phyloP scores from a whole-genome alignment of 768 basidiomycete species.

The Lactarius akahatsu region DNA sequence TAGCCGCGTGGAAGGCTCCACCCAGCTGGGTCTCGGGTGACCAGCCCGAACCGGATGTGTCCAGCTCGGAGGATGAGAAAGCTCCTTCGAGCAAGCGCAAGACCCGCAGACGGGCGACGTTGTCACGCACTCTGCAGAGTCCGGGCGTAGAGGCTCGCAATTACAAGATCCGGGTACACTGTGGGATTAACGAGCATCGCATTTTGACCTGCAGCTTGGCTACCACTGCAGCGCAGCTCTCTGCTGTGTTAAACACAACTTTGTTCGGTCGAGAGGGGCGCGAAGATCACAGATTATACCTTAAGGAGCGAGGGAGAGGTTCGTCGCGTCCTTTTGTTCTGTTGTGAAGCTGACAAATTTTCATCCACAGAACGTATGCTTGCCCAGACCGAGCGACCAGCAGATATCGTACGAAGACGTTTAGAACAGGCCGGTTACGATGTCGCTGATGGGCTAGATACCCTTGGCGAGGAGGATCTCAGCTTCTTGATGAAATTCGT shows the following conservation, averaged over 20 bases:
- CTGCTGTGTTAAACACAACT: conserved; percentile 58
- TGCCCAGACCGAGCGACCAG: conserved; percentile 76
- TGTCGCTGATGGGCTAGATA: conserved; percentile 72
- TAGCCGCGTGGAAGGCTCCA: conserved; percentile 58
- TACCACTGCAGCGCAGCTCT: conserved; percentile 69
- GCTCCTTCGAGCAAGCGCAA: conserved; percentile 29
- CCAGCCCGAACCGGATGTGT: conserved; percentile 43
- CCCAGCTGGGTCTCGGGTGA: conserved; percentile 71
- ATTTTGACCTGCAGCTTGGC: conserved; percentile 61
- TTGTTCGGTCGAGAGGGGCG: conserved; percentile 49
- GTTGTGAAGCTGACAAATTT: conserved; percentile 7
- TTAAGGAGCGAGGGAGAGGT: conserved; percentile 79
- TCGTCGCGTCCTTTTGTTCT: conserved; percentile 30
- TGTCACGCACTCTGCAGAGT: conserved; percentile 10
- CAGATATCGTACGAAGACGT: conserved; percentile 77
- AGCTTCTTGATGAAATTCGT: conserved; percentile 87
- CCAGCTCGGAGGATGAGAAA: conserved; percentile 45
- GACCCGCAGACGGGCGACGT: conserved; percentile 24
- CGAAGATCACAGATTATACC: conserved; percentile 66
- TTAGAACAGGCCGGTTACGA: conserved; percentile 90
- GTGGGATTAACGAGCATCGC: conserved; percentile 69
- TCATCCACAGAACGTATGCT: conserved; percentile 70
- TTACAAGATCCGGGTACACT: conserved; percentile 75
- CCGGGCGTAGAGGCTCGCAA: conserved; percentile 11
- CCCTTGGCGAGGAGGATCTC: conserved; percentile 74